Evolutionary conservation across 768 basidiomycete genomes (phyloP).

Genomic region (Tubosaeta brunneosetosa): DNA sequence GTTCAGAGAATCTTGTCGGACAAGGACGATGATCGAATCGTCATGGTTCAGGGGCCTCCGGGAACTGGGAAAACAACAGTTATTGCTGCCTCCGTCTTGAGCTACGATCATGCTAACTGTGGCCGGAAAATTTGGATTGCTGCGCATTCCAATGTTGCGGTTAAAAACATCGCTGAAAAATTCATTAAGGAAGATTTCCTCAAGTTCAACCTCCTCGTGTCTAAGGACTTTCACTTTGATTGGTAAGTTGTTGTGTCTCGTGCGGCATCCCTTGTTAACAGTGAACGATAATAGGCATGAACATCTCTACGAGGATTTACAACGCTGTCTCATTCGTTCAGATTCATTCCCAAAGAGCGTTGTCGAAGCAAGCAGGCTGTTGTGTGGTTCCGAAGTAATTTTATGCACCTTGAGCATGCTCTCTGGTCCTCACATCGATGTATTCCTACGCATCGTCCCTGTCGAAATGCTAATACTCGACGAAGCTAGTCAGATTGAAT

Average conservation of each 20-base stretch:
- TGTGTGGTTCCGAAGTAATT: slow-evolving; percentile 34
- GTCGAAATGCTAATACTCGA: slow-evolving; percentile 40
- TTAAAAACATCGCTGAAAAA: slow-evolving; percentile 51
- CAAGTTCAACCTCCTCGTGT: slow-evolving; percentile 41
- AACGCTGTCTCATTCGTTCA: slow-evolving; percentile 34
- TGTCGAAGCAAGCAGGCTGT: slow-evolving; percentile 15
- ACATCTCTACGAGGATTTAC: slow-evolving; percentile 39
- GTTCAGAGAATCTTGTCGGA: slow-evolving; percentile 30
- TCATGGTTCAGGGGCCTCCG: slow-evolving; percentile 34
- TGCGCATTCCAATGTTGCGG: slow-evolving; percentile 48
- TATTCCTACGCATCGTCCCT: slow-evolving; percentile 27
- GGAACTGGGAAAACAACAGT: slow-evolving; percentile 44
- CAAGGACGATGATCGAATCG: slow-evolving; percentile 17
- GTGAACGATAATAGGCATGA: slow-evolving; percentile 40
- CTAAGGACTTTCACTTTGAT: slow-evolving; percentile 42
- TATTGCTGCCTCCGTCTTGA: slow-evolving; percentile 35
- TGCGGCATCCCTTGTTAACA: background rate
- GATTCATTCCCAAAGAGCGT: slow-evolving; percentile 23
- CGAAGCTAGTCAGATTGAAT: slow-evolving; percentile 45
- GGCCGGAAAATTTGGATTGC: slow-evolving; percentile 34
- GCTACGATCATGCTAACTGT: slow-evolving; percentile 11
- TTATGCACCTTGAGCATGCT: slow-evolving; percentile 49
- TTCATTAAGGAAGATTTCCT: slow-evolving; percentile 30
- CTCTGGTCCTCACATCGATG: slow-evolving; percentile 22
- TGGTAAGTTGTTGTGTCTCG: slow-evolving; percentile 31